Evolutionary conservation across 371 early-diverging fungal genomes (phyloP).

Genomic region (Mucor lusitanicus): DNA sequence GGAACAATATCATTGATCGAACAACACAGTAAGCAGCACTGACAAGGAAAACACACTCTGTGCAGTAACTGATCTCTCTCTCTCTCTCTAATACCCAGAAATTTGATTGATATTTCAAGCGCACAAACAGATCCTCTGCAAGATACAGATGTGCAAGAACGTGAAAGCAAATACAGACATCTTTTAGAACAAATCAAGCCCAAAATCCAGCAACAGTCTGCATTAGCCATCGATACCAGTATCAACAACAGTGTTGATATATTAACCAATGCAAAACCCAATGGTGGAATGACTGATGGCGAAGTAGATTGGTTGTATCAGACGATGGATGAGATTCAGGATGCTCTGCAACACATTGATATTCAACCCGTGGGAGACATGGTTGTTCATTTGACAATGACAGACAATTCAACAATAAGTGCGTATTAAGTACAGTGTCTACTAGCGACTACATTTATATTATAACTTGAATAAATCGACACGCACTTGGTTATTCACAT

Average conservation of each 20-base stretch:
- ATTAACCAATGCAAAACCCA: slow-evolving; percentile 20
- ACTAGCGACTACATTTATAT: neutral
- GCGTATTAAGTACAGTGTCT: slow-evolving; percentile 15
- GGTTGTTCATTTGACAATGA: slow-evolving; percentile 51
- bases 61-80: neutral
- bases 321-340: slow-evolving; percentile 46
- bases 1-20: slow-evolving; percentile 46
- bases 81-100: slow-evolving; percentile 20
- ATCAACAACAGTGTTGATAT: slow-evolving; percentile 18
- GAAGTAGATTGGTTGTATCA: slow-evolving; percentile 43
- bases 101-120: slow-evolving; percentile 54
- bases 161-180: slow-evolving; percentile 41
- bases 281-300: slow-evolving; percentile 30
- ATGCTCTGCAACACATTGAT: slow-evolving; percentile 44
- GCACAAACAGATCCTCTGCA: slow-evolving; percentile 47
- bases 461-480: slow-evolving; percentile 68
- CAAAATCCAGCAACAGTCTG: neutral
- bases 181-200: slow-evolving; percentile 76
- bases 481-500: slow-evolving; percentile 44
- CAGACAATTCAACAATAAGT: slow-evolving; percentile 19
- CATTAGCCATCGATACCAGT: slow-evolving; percentile 1
- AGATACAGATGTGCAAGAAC: slow-evolving; percentile 48
- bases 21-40: slow-evolving; percentile 42
- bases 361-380: slow-evolving; percentile 51
- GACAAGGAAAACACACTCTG: neutral